Evolutionary conservation across 2,329 filamentous ascomycete genomes (phyloP), one percentile per base, ranked within the genome.

Genomic region (Microsporum ferrugineum): DNA sequence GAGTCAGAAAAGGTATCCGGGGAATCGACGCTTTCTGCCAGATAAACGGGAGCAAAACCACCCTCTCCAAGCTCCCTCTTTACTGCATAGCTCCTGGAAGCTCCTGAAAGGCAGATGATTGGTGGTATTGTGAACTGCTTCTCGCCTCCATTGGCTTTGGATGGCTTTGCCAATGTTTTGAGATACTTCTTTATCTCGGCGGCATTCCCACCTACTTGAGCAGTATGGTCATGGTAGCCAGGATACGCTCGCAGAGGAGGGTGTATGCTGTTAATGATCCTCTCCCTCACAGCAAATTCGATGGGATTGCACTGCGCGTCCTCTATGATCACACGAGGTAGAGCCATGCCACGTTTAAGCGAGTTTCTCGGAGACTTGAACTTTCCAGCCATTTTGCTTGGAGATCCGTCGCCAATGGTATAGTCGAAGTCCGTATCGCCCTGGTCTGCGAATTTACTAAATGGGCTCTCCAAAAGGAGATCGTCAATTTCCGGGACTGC

Each of bases 1-100:
- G 65, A 59, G 17, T 75, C 72, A 4, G 62, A 62, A 29, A 68
- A 64, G n/a, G 71, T 71, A 41, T 75, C 36, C 78, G 78, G 2
- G 0, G 76, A 76, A n/a, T 84, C 81, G 67, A 87, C 87, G 66
- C 81, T 84, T 70, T 96, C 89, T 5, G 91, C 87, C 0, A 99
- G 83, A 71, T 96, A 99, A 2, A 99, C 94, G 0, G 94, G 92
- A 0, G 92, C 94, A 74, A 95, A 99, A 0, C 94, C 94, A 6
- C 94, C 94, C 33, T 91, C 89, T 0, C 94, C 94, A 10, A 99
- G 84, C 71, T 97, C 91, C 57, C 87, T 84, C 70, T 88, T 89
- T 61, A 97, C 75, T 0, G 84, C 87, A 73, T 96, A 99, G 47
- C 81, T 82, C 43, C 85, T 79, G 27, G 81, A 76, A 1, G 83